Evolutionary conservation across 1,139 yeast species (phyloP).

Genomic region (Lodderomyces elongisporus): DNA sequence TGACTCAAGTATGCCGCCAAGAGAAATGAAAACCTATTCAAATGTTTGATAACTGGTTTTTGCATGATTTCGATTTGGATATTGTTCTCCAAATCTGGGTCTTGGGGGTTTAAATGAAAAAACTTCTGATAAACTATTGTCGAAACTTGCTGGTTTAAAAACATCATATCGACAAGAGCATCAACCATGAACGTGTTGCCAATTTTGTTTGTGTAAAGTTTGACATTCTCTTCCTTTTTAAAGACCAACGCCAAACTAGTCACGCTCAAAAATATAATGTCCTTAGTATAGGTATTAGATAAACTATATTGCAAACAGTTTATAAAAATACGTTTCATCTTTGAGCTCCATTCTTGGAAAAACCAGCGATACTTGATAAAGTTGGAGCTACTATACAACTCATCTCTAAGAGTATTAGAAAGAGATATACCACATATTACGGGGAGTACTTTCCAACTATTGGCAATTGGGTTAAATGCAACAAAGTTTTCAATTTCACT

Average conservation of each 20-base stretch:
- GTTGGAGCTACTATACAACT: slow-evolving; percentile 24
- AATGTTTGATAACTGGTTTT: slow-evolving; percentile 45
- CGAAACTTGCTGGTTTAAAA: slow-evolving; percentile 14
- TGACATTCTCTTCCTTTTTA: slow-evolving; percentile 20
- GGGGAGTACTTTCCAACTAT: slow-evolving; percentile 56
- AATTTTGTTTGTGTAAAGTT: slow-evolving; percentile 21
- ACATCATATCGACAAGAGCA: slow-evolving; percentile 21
- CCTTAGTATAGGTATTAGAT: slow-evolving; percentile 18
- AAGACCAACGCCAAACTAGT: slow-evolving; percentile 30
- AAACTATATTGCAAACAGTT: slow-evolving; percentile 23
- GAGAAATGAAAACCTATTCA: slow-evolving; percentile 46
- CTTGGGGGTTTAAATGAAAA: slow-evolving; percentile 10
- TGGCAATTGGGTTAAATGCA: slow-evolving; percentile 22
- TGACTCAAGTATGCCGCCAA: slow-evolving; percentile 31
- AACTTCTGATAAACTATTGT: slow-evolving; percentile 18
- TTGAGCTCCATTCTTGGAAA: slow-evolving; percentile 30
- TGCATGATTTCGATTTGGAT: slow-evolving; percentile 17
- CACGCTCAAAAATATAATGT: slow-evolving; percentile 27
- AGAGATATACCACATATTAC: slow-evolving; percentile 50
- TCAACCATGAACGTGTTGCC: slow-evolving; percentile 20
- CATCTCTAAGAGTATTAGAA: slow-evolving; percentile 35
- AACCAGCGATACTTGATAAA: slow-evolving; percentile 29
- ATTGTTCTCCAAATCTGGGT: slow-evolving; percentile 13
- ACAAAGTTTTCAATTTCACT: slow-evolving; percentile 34
- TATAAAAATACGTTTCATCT: slow-evolving; percentile 20